Evolutionary conservation across 495 filamentous ascomycete species (phyloP), one percentile per base, ranked within the genome.

Genomic region (Penicillium verhagenii): DNA sequence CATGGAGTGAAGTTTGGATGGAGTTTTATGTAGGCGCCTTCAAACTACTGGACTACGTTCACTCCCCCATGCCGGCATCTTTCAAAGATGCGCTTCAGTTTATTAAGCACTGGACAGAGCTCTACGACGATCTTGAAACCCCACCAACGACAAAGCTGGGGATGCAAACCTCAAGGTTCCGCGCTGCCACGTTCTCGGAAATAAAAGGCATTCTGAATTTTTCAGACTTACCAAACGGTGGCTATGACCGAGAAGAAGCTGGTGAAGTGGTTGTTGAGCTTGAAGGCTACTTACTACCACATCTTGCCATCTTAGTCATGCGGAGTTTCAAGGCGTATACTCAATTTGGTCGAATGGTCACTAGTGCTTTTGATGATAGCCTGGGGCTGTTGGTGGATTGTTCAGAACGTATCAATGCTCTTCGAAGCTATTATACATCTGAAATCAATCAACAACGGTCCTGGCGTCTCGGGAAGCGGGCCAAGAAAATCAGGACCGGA

Each of bases 251-350:
- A 5, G 18, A 31, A 10, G 13, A n/a, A 20, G 45, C 45, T 5
- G 45, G 45, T 4, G 7, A 48, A 3, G 19, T 33, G 14, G 33
- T 50, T 5, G 13, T 50, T 38, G 3, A 61, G 13, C 42, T 61
- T 25, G 51, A 61, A 43, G 54, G 50, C 9, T 47, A 61, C n/a
- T 25, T 57, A 5, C 33, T 54, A 13, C 50, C 51, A 8, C 35
- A 29, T 4, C 14, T 61, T 3, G 42, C 39, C 4, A 39, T 26
- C 2, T 18, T 57, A 14, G 21, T 47, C 9, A 45, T 42, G 1
- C 44, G 48, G 7, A 39, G 46, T 29, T 61, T 57, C 51, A 35
- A 23, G 16, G 20, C 43, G 6, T 54, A 52, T 26, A 33, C 14
- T 14, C 37, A 4, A 8, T 24, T 47, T 25, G 54, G 55, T 2